Evolutionary conservation across 345 rosid species (phyloP).

Genomic region (Eucalyptus tenuipes): DNA sequence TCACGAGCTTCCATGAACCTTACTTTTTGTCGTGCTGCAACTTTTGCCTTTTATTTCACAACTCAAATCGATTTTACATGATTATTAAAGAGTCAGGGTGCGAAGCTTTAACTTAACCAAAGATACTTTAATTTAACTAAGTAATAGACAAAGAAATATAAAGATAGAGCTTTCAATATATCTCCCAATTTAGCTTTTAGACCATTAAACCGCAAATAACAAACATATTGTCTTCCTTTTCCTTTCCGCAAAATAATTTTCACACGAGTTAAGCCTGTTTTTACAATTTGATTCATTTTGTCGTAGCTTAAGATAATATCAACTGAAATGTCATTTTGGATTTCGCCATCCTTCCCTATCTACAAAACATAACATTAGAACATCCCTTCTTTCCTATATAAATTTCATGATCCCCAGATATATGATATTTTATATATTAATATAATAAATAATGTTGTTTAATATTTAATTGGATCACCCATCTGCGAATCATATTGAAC

Average conservation of each 20-base stretch:
- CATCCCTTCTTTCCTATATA: background rate
- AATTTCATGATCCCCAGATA: background rate
- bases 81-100: background rate
- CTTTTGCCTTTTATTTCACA: background rate
- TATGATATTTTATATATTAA: background rate
- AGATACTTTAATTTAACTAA: background rate
- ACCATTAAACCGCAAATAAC: background rate
- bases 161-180: background rate
- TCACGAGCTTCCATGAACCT: background rate
- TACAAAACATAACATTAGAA: background rate
- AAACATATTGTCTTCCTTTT: background rate
- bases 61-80: background rate
- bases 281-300: fast-evolving
- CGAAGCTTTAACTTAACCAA: background rate
- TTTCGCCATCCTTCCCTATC: background rate
- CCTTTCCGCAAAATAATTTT: background rate
- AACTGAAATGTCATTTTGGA: background rate
- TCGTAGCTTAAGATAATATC: background rate
- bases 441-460: background rate
- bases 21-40: background rate
- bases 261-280: background rate
- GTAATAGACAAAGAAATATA: background rate
- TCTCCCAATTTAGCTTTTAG: background rate
- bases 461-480: background rate
- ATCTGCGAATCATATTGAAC: background rate